Evolutionary conservation across 1,284 basidiomycete genomes (phyloP), one percentile per base, ranked within the genome.

Genomic region (Polyporus tsugae): DNA sequence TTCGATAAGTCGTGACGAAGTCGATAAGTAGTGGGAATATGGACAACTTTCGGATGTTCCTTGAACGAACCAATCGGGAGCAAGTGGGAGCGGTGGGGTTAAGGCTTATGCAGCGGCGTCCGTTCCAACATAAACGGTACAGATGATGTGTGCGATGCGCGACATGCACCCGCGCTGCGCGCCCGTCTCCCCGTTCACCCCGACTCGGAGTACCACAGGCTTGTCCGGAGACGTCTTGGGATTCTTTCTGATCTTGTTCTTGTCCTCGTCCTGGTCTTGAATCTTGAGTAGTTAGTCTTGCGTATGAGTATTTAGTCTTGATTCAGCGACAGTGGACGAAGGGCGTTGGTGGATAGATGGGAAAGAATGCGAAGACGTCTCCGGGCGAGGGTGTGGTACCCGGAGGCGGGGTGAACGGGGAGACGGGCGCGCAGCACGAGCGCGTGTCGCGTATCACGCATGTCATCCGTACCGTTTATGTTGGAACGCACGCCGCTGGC

Each of bases 211-310:
- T n/a, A 57, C 55, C 35, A 36, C 17, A 13, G 33, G 17, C 55
- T n/a, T 35, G 35, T 35, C 35, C 33, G 55, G 35, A 33, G 55
- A 38, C 33, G 55, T 35, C 35, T 57, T 57, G 35, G 38, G 9
- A 36, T 57, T 57, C 55, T 57, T 57, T n/a, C 33, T 17, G 55
- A 22, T 35, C 55, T 57, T 57, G 55, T 57, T 33, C 49, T 13
- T 7, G 55, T 57, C 33, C 55, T 57, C 11, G 55, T 57, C 55
- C 55, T 57, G 33, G 55, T 57, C 38, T 39, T 59, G 52, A 53
- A 53, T 53, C 5, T n/a, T 22, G 35, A 49, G n/a, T 44, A 19
- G 42, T 44, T 55, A 10, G 29, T 55, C 36, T 36, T 38, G 46
- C 22, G 13, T 46, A 19, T 35, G 3, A 33, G 9, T 9, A 29